Conservation (phyloP, 2,329 filamentous ascomycete genomes). For the Fusarium musae region DNA sequence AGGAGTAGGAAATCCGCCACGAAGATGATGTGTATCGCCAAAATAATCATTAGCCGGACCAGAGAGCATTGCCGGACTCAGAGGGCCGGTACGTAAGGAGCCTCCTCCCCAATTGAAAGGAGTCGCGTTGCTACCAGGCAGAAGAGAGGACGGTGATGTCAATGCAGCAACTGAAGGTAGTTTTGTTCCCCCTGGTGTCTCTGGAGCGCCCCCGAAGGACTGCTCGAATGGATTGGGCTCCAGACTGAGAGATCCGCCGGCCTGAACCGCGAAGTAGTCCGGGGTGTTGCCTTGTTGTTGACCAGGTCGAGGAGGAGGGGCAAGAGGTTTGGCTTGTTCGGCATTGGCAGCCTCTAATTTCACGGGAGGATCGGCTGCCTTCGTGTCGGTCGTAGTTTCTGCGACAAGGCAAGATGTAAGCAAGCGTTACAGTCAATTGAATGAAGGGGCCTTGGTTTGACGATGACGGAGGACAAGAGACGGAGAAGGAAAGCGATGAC, state of each 20-base stretch:
- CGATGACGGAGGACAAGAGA: conserved; percentile 27
- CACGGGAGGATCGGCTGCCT: conserved; percentile 54
- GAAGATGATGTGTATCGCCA: conserved; percentile 78
- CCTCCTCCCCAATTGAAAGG: conserved; percentile 83
- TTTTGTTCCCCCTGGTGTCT: conserved; percentile 85
- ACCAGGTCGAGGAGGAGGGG: conserved; percentile 74
- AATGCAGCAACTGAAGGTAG: conserved; percentile 90
- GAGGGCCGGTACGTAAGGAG: conserved; percentile 88
- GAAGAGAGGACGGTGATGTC: conserved; percentile 86
- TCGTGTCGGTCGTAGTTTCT: conserved; percentile 60
- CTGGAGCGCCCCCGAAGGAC: conserved; percentile 80
- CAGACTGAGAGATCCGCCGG: conserved; percentile 69
- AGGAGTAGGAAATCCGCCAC: conserved; percentile 87
- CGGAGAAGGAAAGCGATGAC: conserved; percentile 34
- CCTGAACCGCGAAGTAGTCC: conserved; percentile 75
- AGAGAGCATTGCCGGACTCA: conserved; percentile 97
- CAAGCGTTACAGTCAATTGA: conserved; percentile 25
- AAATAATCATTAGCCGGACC: conserved; percentile 91
- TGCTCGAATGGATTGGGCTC: conserved; percentile 98
- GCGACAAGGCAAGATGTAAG: conserved; percentile 39
- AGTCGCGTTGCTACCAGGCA: conserved; percentile 77
- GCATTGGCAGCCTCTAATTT: conserved; percentile 66
- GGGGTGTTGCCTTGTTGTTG: conserved; percentile 64
- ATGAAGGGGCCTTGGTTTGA: conserved; percentile 19
- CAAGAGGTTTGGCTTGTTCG: conserved; percentile 72